A percentile compares a stretch with the other conserved stretches of the same genome.
Evolutionary conservation across 495 filamentous ascomycete species (phyloP).

Genomic region (Penicillium egyptiacum): DNA sequence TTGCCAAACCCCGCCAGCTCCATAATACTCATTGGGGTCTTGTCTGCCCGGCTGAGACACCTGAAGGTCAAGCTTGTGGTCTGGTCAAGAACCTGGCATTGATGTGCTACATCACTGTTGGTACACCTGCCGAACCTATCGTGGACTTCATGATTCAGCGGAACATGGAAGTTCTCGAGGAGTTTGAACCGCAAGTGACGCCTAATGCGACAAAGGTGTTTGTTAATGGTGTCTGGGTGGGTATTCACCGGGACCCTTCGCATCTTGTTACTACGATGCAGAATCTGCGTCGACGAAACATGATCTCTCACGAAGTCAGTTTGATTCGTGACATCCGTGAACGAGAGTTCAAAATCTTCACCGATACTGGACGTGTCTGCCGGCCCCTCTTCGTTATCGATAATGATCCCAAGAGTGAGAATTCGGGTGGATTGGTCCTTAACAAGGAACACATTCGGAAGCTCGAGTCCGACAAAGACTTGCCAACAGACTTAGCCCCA

Average conservation of each 20-base stretch:
- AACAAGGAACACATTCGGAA: slow-evolving; percentile 75
- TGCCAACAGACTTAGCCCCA: slow-evolving; percentile 54
- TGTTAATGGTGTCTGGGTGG: slow-evolving; percentile 97
- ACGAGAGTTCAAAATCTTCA: slow-evolving; percentile 97
- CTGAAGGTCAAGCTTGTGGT: slow-evolving; percentile 97
- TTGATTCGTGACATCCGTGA: slow-evolving; percentile 94
- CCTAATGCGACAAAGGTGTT: slow-evolving; percentile 97
- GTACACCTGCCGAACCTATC: slow-evolving; percentile 83
- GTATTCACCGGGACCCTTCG: slow-evolving; percentile 75
- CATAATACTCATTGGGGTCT: slow-evolving; percentile 99
- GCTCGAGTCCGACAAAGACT: slow-evolving; percentile 67
- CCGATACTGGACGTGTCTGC: slow-evolving; percentile 92
- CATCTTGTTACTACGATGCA: slow-evolving; percentile 76
- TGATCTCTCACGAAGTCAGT: slow-evolving; percentile 86
- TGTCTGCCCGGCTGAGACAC: slow-evolving; percentile 96
- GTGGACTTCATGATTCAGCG: slow-evolving; percentile 91
- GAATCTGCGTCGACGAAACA: slow-evolving; percentile 69
- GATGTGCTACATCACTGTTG: slow-evolving; percentile 97
- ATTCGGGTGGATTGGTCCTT: slow-evolving; percentile 74
- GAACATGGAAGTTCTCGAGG: slow-evolving; percentile 94
- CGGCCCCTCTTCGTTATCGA: slow-evolving; percentile 90
- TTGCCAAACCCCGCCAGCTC: slow-evolving; percentile 95
- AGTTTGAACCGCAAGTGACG: slow-evolving; percentile 85
- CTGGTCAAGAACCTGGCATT: slow-evolving; percentile 96
- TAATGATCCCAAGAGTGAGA: slow-evolving; percentile 64